Conservation (phyloP, 192 early-diverging fungal species). For the Backusella tarrabulga region DNA sequence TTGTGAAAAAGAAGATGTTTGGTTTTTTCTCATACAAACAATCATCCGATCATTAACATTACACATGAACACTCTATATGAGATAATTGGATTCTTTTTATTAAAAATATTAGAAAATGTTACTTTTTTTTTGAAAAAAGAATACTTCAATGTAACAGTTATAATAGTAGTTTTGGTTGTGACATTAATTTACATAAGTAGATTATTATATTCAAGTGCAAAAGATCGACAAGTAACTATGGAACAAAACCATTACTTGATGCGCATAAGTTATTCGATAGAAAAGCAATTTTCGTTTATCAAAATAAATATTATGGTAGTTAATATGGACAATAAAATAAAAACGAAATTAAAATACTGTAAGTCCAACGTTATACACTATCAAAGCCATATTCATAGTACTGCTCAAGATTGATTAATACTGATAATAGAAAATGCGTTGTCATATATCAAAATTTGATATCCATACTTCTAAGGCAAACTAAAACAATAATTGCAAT, state of each 20-base stretch:
- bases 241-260: neutral
- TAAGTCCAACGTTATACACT: neutral
- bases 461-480: neutral
- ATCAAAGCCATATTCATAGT: neutral
- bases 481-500: neutral
- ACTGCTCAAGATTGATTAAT: neutral
- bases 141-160: neutral
- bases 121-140: neutral
- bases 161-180: neutral
- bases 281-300: neutral
- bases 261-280: neutral
- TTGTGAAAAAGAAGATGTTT: neutral
- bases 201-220: neutral
- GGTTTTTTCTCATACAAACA: neutral
- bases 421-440: neutral
- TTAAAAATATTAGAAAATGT: neutral
- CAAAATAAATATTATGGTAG: neutral
- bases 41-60: neutral
- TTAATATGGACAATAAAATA: neutral
- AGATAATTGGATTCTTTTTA: neutral
- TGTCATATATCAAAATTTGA: neutral
- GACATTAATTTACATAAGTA: neutral
- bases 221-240: neutral
- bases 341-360: neutral
- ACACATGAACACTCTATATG: neutral